These are phyloP conservation scores for Yamadazyma sp. DNA, from an alignment of 1,139 yeast species.

Conservation along the genomic window DNA sequence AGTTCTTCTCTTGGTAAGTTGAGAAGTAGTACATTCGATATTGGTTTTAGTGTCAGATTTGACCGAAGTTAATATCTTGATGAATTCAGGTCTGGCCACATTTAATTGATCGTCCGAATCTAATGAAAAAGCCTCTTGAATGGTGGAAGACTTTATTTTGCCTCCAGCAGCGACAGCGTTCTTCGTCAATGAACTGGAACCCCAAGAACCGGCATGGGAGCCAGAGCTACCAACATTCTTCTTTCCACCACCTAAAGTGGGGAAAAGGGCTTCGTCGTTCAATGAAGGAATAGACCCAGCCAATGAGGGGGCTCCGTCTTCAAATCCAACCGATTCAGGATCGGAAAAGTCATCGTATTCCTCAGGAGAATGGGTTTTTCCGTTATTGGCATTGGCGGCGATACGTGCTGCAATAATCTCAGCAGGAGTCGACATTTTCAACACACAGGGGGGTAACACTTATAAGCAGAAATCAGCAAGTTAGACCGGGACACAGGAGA, in stretches of 20 bases:
- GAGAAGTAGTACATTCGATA: conserved; percentile 83
- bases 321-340: conserved; percentile 11
- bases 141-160: conserved; percentile 35
- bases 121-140: conserved; percentile 75
- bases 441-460: neutral
- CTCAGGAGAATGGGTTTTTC: conserved; percentile 15
- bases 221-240: conserved; percentile 16
- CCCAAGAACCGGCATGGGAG: conserved; percentile 15
- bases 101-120: conserved; percentile 66
- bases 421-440: conserved; percentile 56
- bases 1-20: conserved; percentile 76
- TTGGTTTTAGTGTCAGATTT: conserved; percentile 63
- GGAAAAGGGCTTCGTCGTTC: conserved; percentile 63
- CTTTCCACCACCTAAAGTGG: conserved; percentile 60
- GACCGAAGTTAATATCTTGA: conserved; percentile 61
- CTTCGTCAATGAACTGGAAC: conserved; percentile 24
- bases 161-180: conserved; percentile 7
- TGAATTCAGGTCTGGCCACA: conserved; percentile 62
- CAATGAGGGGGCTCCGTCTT: conserved; percentile 15
- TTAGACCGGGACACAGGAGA: neutral
- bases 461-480: neutral
- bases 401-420: conserved; percentile 58
- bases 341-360: conserved; percentile 12
- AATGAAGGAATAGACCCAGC: conserved; percentile 32
- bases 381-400: conserved; percentile 25